Evolutionary conservation across 805 yeast genomes (phyloP), one percentile per base, ranked within the genome.

Genomic region (Yarrowia yakushimensis): DNA sequence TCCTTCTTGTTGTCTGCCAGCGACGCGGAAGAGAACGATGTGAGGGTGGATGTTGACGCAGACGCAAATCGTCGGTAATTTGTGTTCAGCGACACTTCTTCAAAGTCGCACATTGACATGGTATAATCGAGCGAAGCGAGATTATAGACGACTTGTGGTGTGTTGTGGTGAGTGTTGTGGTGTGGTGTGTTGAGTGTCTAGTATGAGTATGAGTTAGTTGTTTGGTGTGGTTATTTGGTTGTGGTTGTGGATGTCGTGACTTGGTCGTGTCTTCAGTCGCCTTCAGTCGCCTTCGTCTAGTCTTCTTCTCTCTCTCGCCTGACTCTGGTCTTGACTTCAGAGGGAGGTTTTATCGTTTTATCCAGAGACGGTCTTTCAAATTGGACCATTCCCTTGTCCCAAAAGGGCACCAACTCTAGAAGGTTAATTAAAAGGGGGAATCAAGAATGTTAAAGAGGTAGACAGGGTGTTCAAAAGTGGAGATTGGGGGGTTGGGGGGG

Each of bases 301-400:
- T n/a, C n/a, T n/a, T n/a, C n/a, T n/a, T n/a, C n/a, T n/a, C n/a
- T n/a, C n/a, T n/a, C n/a, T n/a, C n/a, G n/a, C n/a, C n/a, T n/a
- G n/a, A n/a, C n/a, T n/a, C n/a, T n/a, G n/a, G n/a, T n/a, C n/a
- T n/a, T n/a, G n/a, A n/a, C n/a, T n/a, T n/a, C n/a, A n/a, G n/a
- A 31, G 55, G 39, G 55, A 31, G 22, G 28, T 48, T 48, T 36
- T n/a, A n/a, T n/a, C n/a, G n/a, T n/a, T n/a, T 48, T 30, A 30
- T 48, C 36, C 15, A 22, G 4, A 20, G 30, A n/a, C 37, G 31
- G 9, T 15, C 39, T 28, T 13, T 39, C 55, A 30, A 48, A 48
- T 48, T 22, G 55, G 55, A 31, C 55, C 55, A 52, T 52, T 52
- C 59, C 59, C 43, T 52, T 52, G 59, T 52, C 59, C 59, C 59